These are phyloP conservation scores for Phytopythium chamaehyphon DNA, from an alignment of 352 stramenopile species.

Conservation along the genomic window DNA sequence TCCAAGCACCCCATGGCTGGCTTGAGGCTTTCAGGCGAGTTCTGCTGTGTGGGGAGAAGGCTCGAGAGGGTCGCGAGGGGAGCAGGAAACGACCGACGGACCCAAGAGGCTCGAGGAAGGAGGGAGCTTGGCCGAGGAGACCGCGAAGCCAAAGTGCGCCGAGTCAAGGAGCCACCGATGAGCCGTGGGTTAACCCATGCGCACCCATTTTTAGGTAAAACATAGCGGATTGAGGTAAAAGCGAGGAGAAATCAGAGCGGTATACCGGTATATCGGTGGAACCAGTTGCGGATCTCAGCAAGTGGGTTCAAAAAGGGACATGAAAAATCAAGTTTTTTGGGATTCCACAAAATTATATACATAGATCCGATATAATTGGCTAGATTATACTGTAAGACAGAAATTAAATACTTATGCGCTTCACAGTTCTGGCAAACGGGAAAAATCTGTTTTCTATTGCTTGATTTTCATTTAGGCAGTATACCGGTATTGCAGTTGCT, in stretches of 20 bases:
- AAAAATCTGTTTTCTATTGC: too few species aligned
- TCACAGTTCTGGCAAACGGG: too few species aligned
- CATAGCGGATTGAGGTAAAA: neutral
- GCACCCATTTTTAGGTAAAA: constrained; percentile 1
- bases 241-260: constrained; percentile 1
- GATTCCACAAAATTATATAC: too few species aligned
- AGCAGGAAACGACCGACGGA: neutral
- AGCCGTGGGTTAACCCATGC: constrained; percentile 1
- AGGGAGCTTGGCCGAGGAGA: neutral
- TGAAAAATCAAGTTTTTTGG: too few species aligned
- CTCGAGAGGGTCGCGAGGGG: neutral
- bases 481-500: too few species aligned
- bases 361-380: too few species aligned
- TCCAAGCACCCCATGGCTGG: constrained; percentile 62
- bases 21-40: neutral
- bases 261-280: too few species aligned
- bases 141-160: constrained; percentile 5
- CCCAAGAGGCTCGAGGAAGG: neutral
- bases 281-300: too few species aligned
- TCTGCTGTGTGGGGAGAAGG: neutral
- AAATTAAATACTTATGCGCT: too few species aligned
- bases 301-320: too few species aligned
- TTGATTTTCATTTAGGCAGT: too few species aligned
- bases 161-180: neutral
- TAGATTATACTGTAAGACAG: too few species aligned